A percentile compares a stretch with the other conserved stretches of the same genome.
These are phyloP conservation scores for Hygrophorus russula DNA, from an alignment of 768 basidiomycete genomes.

Conservation along the genomic window DNA sequence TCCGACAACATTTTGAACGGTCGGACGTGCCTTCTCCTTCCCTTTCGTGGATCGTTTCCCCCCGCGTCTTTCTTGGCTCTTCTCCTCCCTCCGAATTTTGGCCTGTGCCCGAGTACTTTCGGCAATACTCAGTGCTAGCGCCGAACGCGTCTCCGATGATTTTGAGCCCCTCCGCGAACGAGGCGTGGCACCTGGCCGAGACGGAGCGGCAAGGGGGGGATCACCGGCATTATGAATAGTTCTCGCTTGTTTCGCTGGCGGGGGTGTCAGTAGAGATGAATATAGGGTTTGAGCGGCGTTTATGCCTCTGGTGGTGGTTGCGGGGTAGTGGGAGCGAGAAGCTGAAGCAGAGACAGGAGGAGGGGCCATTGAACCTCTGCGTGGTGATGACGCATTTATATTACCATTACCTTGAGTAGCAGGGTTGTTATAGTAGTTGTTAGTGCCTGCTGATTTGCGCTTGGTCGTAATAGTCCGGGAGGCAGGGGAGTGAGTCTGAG, in stretches of 20 bases:
- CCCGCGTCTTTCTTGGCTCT: slow-evolving; percentile 31
- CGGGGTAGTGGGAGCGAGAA: slow-evolving; percentile 33
- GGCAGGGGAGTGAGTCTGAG: slow-evolving; percentile 29
- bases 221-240: slow-evolving; percentile 70
- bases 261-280: slow-evolving; percentile 64
- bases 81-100: slow-evolving; percentile 23
- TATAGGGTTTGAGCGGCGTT: slow-evolving; percentile 51
- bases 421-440: slow-evolving; percentile 41
- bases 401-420: slow-evolving; percentile 34
- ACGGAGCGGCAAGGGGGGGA: slow-evolving; percentile 50
- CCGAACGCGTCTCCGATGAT: slow-evolving; percentile 12
- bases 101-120: slow-evolving; percentile 34
- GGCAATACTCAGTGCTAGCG: slow-evolving; percentile 28
- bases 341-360: slow-evolving; percentile 26
- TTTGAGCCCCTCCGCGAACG: slow-evolving; percentile 24
- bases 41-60: slow-evolving; percentile 34
- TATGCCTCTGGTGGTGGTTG: slow-evolving; percentile 11
- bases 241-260: slow-evolving; percentile 64
- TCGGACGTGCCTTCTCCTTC: slow-evolving; percentile 30
- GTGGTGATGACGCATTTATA: slow-evolving; percentile 19
- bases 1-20: slow-evolving; percentile 22
- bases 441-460: slow-evolving; percentile 34
- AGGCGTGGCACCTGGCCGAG: slow-evolving; percentile 33
- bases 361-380: slow-evolving; percentile 34
- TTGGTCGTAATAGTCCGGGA: slow-evolving; percentile 49